These are phyloP conservation scores for Fusarium zealandicum DNA, from an alignment of 2,329 filamentous ascomycete species.

Conservation along the genomic window DNA sequence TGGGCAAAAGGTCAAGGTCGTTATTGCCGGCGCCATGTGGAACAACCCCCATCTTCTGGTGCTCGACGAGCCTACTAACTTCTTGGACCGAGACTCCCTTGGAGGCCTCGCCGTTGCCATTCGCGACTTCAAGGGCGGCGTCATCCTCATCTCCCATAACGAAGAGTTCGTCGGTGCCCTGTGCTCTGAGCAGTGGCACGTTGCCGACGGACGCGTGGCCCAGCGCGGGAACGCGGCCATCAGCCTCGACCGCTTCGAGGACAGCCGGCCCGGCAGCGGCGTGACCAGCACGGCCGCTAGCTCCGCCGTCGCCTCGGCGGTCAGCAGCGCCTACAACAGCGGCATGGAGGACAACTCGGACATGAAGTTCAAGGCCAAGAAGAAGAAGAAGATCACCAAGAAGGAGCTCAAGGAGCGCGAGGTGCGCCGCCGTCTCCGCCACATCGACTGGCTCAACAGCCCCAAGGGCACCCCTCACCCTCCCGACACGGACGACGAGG, in stretches of 20 bases:
- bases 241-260: slow-evolving; percentile 85
- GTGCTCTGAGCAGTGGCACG: slow-evolving; percentile 95
- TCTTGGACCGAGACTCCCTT: slow-evolving; percentile 96
- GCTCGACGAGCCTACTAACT: slow-evolving; percentile 98
- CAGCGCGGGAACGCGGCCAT: slow-evolving; percentile 81
- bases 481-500: slow-evolving; percentile 79
- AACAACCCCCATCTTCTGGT: slow-evolving; percentile 98
- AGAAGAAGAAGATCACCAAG: slow-evolving; percentile 99
- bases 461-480: slow-evolving; percentile 85
- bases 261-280: slow-evolving; percentile 69
- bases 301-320: slow-evolving; percentile 62
- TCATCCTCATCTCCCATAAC: slow-evolving; percentile 99
- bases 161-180: slow-evolving; percentile 97
- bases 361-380: slow-evolving; percentile 87
- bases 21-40: slow-evolving; percentile 96
- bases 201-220: slow-evolving; percentile 85
- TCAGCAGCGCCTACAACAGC: slow-evolving; percentile 71
- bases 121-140: slow-evolving; percentile 96
- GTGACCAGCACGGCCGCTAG: slow-evolving; percentile 63
- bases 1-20: slow-evolving; percentile 99
- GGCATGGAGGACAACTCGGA: slow-evolving; percentile 81
- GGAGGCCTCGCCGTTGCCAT: slow-evolving; percentile 97
- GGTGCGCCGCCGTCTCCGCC: slow-evolving; percentile 82
- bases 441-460: slow-evolving; percentile 84
- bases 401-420: slow-evolving; percentile 95